phyloP scores from a whole-genome alignment of 2,329 filamentous ascomycete species.

The Penicillium palitans region DNA sequence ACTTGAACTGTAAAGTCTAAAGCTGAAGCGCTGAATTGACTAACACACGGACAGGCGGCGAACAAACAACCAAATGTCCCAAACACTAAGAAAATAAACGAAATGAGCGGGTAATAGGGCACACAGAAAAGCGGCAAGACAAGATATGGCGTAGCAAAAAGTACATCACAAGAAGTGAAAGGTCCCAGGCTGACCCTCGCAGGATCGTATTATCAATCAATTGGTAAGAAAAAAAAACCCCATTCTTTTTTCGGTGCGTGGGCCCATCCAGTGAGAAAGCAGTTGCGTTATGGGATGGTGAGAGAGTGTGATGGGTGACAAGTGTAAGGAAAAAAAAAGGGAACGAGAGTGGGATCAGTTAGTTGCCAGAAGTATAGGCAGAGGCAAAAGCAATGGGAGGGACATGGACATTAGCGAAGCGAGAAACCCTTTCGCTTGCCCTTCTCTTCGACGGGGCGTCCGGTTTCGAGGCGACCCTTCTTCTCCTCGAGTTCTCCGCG shows the following conservation, averaged over 20 bases:
- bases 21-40: slow-evolving; percentile 32
- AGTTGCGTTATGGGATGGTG: slow-evolving; percentile 22
- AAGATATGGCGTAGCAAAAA: slow-evolving; percentile 33
- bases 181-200: slow-evolving; percentile 22
- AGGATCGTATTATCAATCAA: slow-evolving; percentile 27
- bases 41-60: slow-evolving; percentile 25
- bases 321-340: slow-evolving; percentile 21
- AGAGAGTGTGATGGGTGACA: slow-evolving; percentile 27
- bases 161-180: slow-evolving; percentile 33
- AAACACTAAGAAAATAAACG: slow-evolving; percentile 22
- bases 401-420: slow-evolving; percentile 67
- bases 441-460: slow-evolving; percentile 94
- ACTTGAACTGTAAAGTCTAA: slow-evolving; percentile 7
- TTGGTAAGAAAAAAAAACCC: slow-evolving; percentile 28
- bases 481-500: slow-evolving; percentile 95
- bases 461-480: slow-evolving; percentile 92
- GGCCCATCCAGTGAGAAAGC: slow-evolving; percentile 29
- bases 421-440: slow-evolving; percentile 99
- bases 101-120: slow-evolving; percentile 32
- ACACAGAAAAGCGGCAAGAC: slow-evolving; percentile 30
- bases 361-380: slow-evolving; percentile 1
- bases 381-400: background rate
- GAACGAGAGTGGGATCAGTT: slow-evolving; percentile 25
- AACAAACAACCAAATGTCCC: slow-evolving; percentile 19
- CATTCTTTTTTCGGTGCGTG: slow-evolving; percentile 30